Percentiles rank a stretch among this genome's conserved stretches.
Evolutionary conservation across 768 basidiomycete species (phyloP).

Genomic region (Cyclocybe aegerita): DNA sequence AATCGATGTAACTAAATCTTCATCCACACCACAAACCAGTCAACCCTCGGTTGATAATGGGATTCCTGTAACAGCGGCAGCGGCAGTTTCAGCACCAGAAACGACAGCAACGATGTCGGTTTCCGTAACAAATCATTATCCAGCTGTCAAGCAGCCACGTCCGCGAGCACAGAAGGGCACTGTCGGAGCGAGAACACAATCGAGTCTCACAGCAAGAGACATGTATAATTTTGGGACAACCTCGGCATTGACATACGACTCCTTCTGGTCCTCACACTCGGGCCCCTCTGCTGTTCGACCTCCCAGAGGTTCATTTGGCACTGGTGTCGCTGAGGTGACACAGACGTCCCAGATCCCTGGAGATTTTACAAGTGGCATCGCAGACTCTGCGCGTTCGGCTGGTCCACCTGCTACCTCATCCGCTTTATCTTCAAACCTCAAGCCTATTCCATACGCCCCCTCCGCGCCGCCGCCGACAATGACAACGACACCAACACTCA

Average conservation of each 20-base stretch:
- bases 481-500: not conserved
- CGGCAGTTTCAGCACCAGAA: no score
- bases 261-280: constrained; percentile 61
- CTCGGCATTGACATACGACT: constrained; percentile 55
- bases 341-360: constrained; percentile 11
- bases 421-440: not conserved
- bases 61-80: no score
- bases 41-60: constrained; percentile 11
- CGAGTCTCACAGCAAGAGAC: constrained; percentile 22
- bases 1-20: not conserved
- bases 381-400: constrained; percentile 6
- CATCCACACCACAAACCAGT: constrained; percentile 10
- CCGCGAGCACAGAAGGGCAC: constrained; percentile 18
- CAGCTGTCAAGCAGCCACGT: constrained; percentile 17
- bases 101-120: not conserved
- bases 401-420: not conserved
- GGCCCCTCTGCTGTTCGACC: constrained; percentile 18
- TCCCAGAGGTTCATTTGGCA: constrained; percentile 2
- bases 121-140: constrained; percentile 15
- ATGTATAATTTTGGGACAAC: constrained; percentile 25
- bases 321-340: not conserved
- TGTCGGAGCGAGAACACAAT: constrained; percentile 12
- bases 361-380: constrained; percentile 11
- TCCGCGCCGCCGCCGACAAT: not conserved
- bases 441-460: not conserved